Conservation (phyloP, 306 rosid genomes). For the Calophaca sinica region DNA sequence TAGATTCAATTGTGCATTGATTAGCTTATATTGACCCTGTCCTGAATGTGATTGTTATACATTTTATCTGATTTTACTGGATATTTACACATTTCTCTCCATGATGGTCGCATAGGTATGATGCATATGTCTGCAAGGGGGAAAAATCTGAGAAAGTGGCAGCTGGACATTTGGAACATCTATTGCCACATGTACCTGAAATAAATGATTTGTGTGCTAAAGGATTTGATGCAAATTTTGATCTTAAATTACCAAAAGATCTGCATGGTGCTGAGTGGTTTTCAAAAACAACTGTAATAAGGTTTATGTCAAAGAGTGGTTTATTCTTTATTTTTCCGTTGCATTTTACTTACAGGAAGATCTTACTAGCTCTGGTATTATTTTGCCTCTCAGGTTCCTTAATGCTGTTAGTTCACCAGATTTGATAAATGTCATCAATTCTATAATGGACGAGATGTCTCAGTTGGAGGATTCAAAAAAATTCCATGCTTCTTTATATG, state of each 20-base stretch:
- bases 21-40: conserved; percentile 32
- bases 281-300: conserved; percentile 76
- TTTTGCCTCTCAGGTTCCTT: conserved; percentile 72
- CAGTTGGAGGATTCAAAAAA: conserved; percentile 85
- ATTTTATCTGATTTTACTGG: conserved; percentile 31
- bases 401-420: conserved; percentile 70
- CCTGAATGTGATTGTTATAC: conserved; percentile 11
- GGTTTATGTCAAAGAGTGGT: conserved; percentile 59
- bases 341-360: conserved; percentile 17
- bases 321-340: conserved; percentile 38
- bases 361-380: conserved; percentile 34
- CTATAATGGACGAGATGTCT: conserved; percentile 78
- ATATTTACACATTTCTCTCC: conserved; percentile 25
- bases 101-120: conserved; percentile 64
- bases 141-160: conserved; percentile 62
- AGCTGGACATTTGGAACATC: conserved; percentile 68
- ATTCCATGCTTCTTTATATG: conserved; percentile 85
- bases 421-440: conserved; percentile 48
- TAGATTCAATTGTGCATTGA: conserved; percentile 31
- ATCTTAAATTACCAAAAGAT: conserved; percentile 64
- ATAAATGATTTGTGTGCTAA: conserved; percentile 60
- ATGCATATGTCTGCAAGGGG: conserved; percentile 63
- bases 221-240: conserved; percentile 67
- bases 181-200: conserved; percentile 73
- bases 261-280: conserved; percentile 75